A percentile compares a stretch with the other conserved stretches of the same genome.
These are phyloP conservation scores for Mycosphaerella arachidis DNA, from an alignment of 2,329 filamentous ascomycete genomes.

Conservation along the genomic window DNA sequence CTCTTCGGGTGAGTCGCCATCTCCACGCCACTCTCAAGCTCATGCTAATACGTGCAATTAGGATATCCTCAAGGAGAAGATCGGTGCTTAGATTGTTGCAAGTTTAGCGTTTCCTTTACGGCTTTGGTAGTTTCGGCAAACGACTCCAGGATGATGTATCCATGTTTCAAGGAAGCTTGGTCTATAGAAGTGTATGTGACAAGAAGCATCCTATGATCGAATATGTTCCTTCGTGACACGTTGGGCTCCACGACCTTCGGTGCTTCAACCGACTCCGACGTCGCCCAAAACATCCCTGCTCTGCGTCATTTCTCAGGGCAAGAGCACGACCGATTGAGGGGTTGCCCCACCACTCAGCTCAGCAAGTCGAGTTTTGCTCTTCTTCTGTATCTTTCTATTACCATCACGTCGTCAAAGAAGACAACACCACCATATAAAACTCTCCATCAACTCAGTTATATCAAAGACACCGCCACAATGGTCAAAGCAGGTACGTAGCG, in stretches of 20 bases:
- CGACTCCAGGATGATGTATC: constrained; percentile 5
- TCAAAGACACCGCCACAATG: constrained; percentile 69
- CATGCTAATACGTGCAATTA: too few species aligned
- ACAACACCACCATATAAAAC: constrained; percentile 9
- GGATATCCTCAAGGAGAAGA: constrained; percentile 81
- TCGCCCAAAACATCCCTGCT: not conserved
- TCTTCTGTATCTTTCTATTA: not conserved
- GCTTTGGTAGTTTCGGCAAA: constrained; percentile 4
- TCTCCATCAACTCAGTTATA: constrained; percentile 21
- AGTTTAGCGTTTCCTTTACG: constrained; percentile 1
- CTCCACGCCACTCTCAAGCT: too few species aligned
- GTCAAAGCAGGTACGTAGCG: constrained; percentile 85
- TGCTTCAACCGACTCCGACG: not conserved
- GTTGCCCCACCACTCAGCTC: not conserved
- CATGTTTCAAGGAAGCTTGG: not conserved
- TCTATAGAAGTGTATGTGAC: not conserved
- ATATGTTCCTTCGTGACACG: not conserved
- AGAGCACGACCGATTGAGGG: constrained; percentile 2
- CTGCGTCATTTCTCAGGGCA: not conserved
- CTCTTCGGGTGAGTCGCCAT: constrained; percentile 60
- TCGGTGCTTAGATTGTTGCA: constrained; percentile 38
- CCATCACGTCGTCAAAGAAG: constrained; percentile 3
- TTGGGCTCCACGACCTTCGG: not conserved
- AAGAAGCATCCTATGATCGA: not conserved
- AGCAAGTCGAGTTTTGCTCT: not conserved